Conservation (phyloP, 139 green algal genomes). For the Parachlorella kessleri region DNA sequence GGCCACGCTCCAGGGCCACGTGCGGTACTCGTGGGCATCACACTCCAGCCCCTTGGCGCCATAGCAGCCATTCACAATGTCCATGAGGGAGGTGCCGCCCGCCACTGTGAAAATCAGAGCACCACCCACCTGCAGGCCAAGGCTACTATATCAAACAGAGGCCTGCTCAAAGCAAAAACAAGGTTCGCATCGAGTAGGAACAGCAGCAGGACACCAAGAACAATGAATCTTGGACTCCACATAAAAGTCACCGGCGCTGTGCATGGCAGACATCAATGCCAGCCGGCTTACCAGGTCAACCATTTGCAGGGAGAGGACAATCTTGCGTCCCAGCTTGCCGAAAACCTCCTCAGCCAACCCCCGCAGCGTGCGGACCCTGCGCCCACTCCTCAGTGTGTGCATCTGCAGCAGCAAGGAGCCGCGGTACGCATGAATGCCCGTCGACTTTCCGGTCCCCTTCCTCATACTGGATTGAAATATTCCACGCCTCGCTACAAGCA, state of each 20-base stretch:
- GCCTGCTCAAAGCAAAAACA: too few relatives aligned
- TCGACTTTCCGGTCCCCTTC: too few relatives aligned
- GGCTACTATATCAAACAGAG: neutral
- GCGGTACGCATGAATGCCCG: too few relatives aligned
- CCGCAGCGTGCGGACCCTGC: conserved; percentile 15
- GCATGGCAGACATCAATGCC: too few relatives aligned
- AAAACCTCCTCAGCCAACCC: neutral
- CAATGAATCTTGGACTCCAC: too few relatives aligned
- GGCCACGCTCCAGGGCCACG: neutral
- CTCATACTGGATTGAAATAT: too few relatives aligned
- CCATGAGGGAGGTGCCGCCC: neutral
- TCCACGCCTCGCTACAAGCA: too few relatives aligned
- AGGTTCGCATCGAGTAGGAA: too few relatives aligned
- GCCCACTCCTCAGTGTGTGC: conserved; percentile 9
- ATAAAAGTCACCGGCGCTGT: too few relatives aligned
- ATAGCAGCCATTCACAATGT: neutral
- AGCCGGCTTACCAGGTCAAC: neutral
- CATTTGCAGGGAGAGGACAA: neutral
- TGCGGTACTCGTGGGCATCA: neutral
- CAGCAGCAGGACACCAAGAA: too few relatives aligned
- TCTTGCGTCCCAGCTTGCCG: neutral
- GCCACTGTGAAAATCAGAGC: neutral
- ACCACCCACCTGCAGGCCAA: neutral
- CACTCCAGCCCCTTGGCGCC: neutral
- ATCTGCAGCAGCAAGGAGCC: too few relatives aligned